Evolutionary conservation across 768 basidiomycete genomes (phyloP).

Genomic region (Pisolithus sp.): DNA sequence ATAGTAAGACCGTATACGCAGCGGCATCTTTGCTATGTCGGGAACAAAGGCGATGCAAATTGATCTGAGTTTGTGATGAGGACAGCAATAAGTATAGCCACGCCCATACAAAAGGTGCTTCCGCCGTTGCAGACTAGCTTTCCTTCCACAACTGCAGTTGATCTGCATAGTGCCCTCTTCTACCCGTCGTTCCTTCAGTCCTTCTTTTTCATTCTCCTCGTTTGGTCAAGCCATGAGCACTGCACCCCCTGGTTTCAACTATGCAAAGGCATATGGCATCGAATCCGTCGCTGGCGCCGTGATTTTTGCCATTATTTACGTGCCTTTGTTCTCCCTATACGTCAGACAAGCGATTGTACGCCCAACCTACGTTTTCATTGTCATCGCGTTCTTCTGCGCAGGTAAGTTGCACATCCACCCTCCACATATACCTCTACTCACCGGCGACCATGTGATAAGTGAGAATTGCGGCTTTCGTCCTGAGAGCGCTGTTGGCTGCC

Average conservation of each 20-base stretch:
- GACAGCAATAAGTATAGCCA: not conserved
- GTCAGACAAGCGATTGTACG: constrained; percentile 14
- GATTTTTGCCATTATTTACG: constrained; percentile 26
- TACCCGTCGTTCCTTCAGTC: not conserved
- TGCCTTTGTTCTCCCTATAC: constrained; percentile 20
- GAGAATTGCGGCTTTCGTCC: constrained; percentile 24
- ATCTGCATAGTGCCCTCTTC: constrained; percentile 8
- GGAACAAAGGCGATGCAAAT: not conserved
- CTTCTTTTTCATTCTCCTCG: not conserved
- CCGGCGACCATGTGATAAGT: constrained; percentile 13
- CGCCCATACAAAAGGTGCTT: constrained; percentile 11
- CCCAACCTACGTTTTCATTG: constrained; percentile 24
- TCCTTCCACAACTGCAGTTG: constrained; percentile 11
- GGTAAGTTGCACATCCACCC: constrained; percentile 10
- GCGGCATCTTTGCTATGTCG: not conserved
- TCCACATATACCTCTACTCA: not conserved
- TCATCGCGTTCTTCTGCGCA: constrained; percentile 24
- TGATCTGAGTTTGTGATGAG: not conserved
- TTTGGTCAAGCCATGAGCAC: constrained; percentile 9
- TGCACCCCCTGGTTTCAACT: constrained; percentile 17
- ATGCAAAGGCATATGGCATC: constrained; percentile 20
- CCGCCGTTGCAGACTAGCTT: not conserved
- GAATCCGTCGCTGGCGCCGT: constrained; percentile 27
- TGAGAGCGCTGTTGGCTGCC: constrained; percentile 25
- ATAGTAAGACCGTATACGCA: too few species aligned